These are phyloP conservation scores for Saturnispora mendoncae DNA, from an alignment of 805 yeast species.

Conservation along the genomic window DNA sequence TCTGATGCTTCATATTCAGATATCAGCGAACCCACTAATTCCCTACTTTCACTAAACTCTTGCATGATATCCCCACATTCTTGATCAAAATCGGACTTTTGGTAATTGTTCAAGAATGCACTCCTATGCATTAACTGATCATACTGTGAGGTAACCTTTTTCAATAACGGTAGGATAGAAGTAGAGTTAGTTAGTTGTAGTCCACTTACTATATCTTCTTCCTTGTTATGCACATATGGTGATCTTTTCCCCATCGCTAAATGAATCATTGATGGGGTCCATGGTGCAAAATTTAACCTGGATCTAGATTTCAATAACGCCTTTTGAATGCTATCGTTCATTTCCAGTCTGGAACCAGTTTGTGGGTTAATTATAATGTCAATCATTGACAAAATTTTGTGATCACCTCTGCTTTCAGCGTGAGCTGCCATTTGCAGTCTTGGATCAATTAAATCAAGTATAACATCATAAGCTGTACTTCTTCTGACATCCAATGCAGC, in stretches of 20 bases:
- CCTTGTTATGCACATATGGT: slow-evolving; percentile 36
- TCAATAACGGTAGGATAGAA: slow-evolving; percentile 57
- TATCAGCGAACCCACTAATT: slow-evolving; percentile 35
- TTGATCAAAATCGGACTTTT: slow-evolving; percentile 36
- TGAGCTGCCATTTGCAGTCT: slow-evolving; percentile 61
- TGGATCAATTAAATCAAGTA: slow-evolving; percentile 73
- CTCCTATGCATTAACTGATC: slow-evolving; percentile 70
- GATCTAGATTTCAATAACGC: slow-evolving; percentile 48
- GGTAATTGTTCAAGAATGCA: slow-evolving; percentile 79
- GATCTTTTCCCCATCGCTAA: slow-evolving; percentile 70
- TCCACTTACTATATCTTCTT: slow-evolving; percentile 56
- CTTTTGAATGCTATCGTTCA: slow-evolving; percentile 51
- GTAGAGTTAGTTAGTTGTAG: slow-evolving; percentile 79
- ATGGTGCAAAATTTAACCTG: slow-evolving; percentile 70
- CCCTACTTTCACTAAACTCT: slow-evolving; percentile 41
- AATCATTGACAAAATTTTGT: slow-evolving; percentile 51
- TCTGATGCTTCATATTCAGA: slow-evolving; percentile 40
- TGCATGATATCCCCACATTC: slow-evolving; percentile 40
- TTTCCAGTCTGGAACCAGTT: background rate
- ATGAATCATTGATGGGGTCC: slow-evolving; percentile 76
- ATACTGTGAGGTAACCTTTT: slow-evolving; percentile 62
- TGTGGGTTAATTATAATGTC: slow-evolving; percentile 57
- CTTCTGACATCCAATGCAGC: slow-evolving; percentile 48
- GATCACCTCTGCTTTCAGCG: slow-evolving; percentile 30
- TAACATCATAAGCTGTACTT: slow-evolving; percentile 75